phyloP scores from a whole-genome alignment of 371 early-diverging fungal genomes.

The Batrachochytrium dendrobatidis region DNA sequence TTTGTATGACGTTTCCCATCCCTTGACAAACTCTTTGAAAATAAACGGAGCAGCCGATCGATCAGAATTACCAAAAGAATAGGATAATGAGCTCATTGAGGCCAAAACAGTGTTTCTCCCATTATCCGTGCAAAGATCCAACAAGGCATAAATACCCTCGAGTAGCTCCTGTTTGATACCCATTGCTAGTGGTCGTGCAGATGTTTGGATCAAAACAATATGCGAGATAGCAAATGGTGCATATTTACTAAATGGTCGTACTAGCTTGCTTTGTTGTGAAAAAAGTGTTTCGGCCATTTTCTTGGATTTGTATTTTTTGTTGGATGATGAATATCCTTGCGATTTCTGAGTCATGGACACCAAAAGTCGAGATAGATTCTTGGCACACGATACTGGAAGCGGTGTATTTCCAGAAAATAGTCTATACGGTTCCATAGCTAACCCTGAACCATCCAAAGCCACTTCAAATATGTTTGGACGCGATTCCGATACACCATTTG shows the following conservation, averaged over 20 bases:
- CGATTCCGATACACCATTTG: too few species aligned
- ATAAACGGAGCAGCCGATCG: slow-evolving; percentile 15
- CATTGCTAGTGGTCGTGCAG: slow-evolving; percentile 45
- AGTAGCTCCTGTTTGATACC: slow-evolving; percentile 47
- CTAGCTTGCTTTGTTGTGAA: slow-evolving; percentile 16
- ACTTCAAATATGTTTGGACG: too few species aligned
- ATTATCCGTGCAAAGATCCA: slow-evolving; percentile 61
- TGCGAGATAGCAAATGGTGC: slow-evolving; percentile 59
- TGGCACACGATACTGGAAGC: slow-evolving; percentile 42
- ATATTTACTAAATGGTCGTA: slow-evolving; percentile 59
- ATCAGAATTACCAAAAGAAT: slow-evolving; percentile 9
- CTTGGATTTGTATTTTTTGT: neutral
- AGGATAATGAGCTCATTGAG: slow-evolving; percentile 40
- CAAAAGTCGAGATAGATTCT: slow-evolving; percentile 49
- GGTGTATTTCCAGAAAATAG: slow-evolving; percentile 33
- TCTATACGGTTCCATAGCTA: neutral
- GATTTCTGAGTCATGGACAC: slow-evolving; percentile 36
- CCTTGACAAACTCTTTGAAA: slow-evolving; percentile 27
- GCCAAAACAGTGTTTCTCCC: slow-evolving; percentile 63
- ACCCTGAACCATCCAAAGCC: too few species aligned
- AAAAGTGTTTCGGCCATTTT: slow-evolving; percentile 10
- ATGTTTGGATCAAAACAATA: slow-evolving; percentile 57
- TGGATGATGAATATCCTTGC: neutral
- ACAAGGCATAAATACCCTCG: slow-evolving; percentile 56
- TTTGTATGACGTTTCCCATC: slow-evolving; percentile 22